Conservation (phyloP, 2,329 filamentous ascomycete genomes). For the Colletotrichum zoysiae region DNA sequence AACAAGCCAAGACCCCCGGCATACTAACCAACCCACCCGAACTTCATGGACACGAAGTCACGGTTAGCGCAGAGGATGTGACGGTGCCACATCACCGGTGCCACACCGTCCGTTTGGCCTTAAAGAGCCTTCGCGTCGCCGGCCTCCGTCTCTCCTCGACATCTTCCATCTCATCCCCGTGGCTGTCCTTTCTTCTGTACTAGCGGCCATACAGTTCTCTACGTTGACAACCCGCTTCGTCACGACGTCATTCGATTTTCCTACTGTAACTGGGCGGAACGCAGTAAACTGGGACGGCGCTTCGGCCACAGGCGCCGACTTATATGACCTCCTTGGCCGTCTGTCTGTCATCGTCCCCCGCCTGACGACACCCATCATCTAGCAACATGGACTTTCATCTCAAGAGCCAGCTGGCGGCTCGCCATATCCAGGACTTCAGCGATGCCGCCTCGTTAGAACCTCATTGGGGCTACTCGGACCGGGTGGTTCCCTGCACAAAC, state of each 20-base stretch:
- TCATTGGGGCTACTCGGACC: slow-evolving; percentile 63
- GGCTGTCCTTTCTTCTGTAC: neutral
- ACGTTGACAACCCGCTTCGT: neutral
- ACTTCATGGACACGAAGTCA: neutral
- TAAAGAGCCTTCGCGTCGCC: slow-evolving; percentile 21
- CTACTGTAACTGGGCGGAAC: neutral
- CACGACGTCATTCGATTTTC: neutral
- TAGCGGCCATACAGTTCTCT: neutral
- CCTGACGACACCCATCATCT: neutral
- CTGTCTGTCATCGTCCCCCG: neutral
- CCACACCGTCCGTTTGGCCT: slow-evolving; percentile 10
- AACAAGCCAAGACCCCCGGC: slow-evolving; percentile 27
- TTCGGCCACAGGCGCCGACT: neutral
- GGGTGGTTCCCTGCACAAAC: slow-evolving; percentile 59
- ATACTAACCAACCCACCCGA: slow-evolving; percentile 21
- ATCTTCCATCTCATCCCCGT: neutral
- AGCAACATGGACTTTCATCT: slow-evolving; percentile 35
- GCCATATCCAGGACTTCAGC: slow-evolving; percentile 57
- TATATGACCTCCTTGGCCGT: neutral
- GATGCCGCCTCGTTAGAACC: slow-evolving; percentile 52
- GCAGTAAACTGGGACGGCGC: neutral
- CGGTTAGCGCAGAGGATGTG: slow-evolving; percentile 17
- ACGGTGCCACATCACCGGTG: slow-evolving; percentile 19
- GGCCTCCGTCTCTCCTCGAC: neutral
- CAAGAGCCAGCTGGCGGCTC: slow-evolving; percentile 33